These are phyloP conservation scores for Mrakia frigida DNA, from an alignment of 768 basidiomycete genomes.

Conservation along the genomic window DNA sequence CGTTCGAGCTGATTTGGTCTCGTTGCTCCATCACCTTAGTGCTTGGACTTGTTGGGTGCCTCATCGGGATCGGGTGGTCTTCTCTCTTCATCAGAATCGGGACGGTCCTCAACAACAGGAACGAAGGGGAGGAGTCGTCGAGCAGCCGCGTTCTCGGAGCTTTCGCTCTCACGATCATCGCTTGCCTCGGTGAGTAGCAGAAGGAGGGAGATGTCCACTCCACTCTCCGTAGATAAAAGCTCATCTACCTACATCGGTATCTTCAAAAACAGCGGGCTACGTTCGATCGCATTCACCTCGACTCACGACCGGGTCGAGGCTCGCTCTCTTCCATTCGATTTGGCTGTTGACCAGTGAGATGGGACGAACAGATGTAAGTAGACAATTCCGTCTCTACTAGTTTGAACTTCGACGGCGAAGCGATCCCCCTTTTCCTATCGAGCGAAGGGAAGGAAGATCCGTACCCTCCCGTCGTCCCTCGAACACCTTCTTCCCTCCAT, in stretches of 20 bases:
- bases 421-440: too few relatives aligned
- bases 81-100: background rate
- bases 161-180: background rate
- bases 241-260: background rate
- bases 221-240: too few relatives aligned
- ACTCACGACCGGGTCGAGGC: constrained; percentile 14
- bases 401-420: too few relatives aligned
- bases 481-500: background rate
- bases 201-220: too few relatives aligned
- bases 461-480: too few relatives aligned
- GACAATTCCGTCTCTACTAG: too few relatives aligned
- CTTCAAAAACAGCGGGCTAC: background rate
- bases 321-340: constrained; percentile 31
- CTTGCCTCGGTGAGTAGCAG: background rate
- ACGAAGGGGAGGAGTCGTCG: background rate
- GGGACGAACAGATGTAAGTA: constrained; percentile 5
- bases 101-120: background rate
- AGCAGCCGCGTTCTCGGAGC: background rate
- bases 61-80: background rate
- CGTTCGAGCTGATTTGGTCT: background rate
- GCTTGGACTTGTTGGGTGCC: constrained; percentile 1
- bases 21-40: background rate
- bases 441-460: too few relatives aligned
- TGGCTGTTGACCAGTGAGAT: constrained; percentile 20
- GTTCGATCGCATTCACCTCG: constrained; percentile 1